Evolutionary conservation across 352 stramenopile genomes (phyloP).

Genomic region (Plasmopara viticola): DNA sequence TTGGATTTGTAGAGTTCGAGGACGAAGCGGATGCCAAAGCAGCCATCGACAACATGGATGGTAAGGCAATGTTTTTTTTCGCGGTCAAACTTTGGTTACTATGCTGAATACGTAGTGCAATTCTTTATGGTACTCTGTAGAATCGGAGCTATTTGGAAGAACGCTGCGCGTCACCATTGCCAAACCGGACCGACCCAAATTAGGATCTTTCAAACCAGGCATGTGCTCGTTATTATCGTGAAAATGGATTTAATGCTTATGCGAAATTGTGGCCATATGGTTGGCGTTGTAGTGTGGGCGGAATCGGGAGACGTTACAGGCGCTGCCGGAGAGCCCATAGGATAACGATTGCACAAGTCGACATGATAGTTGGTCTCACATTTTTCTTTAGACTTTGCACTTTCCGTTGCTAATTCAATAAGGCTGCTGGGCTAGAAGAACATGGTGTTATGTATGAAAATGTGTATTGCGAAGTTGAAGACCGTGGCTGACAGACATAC

Average conservation of each 20-base stretch:
- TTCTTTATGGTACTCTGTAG: constrained; percentile 17
- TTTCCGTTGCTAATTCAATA: too few species aligned
- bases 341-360: too few species aligned
- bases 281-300: constrained; percentile 48
- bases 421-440: too few species aligned
- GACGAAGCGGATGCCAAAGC: constrained; percentile 82
- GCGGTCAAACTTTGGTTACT: neutral
- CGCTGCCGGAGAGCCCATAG: constrained; percentile 7
- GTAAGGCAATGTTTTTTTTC: constrained; percentile 19
- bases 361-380: too few species aligned
- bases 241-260: constrained; percentile 2
- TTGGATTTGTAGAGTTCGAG: constrained; percentile 93
- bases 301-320: constrained; percentile 33
- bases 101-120: neutral
- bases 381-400: too few species aligned
- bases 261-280: constrained; percentile 1
- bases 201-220: constrained; percentile 77
- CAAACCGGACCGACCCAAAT: constrained; percentile 73
- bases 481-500: too few species aligned
- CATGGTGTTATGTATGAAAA: too few species aligned
- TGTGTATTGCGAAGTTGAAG: too few species aligned
- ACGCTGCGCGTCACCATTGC: constrained; percentile 90
- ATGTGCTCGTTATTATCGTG: constrained; percentile 4
- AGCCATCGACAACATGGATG: constrained; percentile 96
- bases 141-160: constrained; percentile 89